Evolutionary conservation across 2,329 filamentous ascomycete genomes (phyloP), one percentile per base, ranked within the genome.

Genomic region (Alternaria panax): DNA sequence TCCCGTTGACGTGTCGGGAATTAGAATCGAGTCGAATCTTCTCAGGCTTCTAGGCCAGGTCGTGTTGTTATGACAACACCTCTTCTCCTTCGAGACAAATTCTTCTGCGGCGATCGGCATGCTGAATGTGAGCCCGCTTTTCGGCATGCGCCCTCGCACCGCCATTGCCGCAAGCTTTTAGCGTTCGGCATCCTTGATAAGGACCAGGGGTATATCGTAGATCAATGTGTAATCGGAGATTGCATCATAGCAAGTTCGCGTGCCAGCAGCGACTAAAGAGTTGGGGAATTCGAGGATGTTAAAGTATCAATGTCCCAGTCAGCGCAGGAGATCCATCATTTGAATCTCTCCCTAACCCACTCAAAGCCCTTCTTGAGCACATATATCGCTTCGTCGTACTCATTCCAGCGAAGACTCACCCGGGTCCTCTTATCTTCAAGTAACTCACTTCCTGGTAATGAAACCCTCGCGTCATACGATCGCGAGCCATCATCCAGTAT

Each of bases 171-270:
- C 8, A 25, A 34, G 3, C 1, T 12, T 24, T 6, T 22, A 20
- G 30, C 16, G 9, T 4, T 48, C 16, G 7, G 22, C 14, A 24
- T 7, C 1, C 14, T 48, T 18, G 14, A 2, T 12, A 32, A 48
- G 5, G 8, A 8, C 45, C 28, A 34, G 14, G 7, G 28, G 22
- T 24, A 12, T 48, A 32, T 24, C 36, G 45, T 9, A 34, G 28
- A 36, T n/a, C 34, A 72, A 72, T 24, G 28, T 18, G 12, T 30
- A 27, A 50, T 50, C 24, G 50, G 36, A 28, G 14, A 40, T 40
- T 11, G 14, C 34, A 30, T 42, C 34, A 41, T 34, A 11, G 34
- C 7, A 47, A 11, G 20, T 48, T 36, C 24, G 20, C 45, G 18
- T 38, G 9, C 32, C 25, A 34, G 11, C n/a, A 16, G 12, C 32